Conservation (phyloP, 2,329 filamentous ascomycete species). For the Hypoxylon sp. region DNA sequence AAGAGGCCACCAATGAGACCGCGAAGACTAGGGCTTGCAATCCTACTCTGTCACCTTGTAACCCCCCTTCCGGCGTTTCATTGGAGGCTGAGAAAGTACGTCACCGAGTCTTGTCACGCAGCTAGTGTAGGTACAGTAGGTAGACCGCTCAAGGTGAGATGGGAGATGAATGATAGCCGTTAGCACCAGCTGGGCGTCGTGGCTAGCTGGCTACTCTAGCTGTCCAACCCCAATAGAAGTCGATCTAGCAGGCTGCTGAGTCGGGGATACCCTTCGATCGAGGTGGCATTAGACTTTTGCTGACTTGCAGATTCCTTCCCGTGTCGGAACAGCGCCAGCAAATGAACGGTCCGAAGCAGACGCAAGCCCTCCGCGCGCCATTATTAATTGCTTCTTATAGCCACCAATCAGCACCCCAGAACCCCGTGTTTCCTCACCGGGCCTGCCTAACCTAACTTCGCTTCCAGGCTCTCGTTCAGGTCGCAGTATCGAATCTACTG, state of each 20-base stretch:
- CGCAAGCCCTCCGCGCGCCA: slow-evolving; percentile 5
- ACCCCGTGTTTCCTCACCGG: background rate
- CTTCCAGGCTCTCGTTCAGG: no score
- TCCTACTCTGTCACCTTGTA: slow-evolving; percentile 16
- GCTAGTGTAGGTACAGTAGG: no score
- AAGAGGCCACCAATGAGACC: slow-evolving; percentile 13
- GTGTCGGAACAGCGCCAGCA: slow-evolving; percentile 8
- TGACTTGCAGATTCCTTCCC: slow-evolving; percentile 14
- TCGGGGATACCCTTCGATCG: no score
- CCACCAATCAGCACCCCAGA: slow-evolving; percentile 10
- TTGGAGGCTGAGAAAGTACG: slow-evolving; percentile 9
- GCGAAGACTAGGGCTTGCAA: slow-evolving; percentile 3
- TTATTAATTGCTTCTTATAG: slow-evolving; percentile 17
- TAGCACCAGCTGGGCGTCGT: no score
- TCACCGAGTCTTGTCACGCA: slow-evolving; percentile 8
- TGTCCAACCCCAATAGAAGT: no score
- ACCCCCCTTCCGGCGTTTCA: slow-evolving; percentile 16
- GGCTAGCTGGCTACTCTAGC: background rate
- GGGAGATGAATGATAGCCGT: no score
- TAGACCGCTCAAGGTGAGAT: no score
- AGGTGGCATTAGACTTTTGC: slow-evolving; percentile 12
- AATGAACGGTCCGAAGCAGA: no score
- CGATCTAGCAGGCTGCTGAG: no score
- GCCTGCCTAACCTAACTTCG: slow-evolving; percentile 6
- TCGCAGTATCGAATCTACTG: no score